A percentile compares a stretch with the other conserved stretches of the same genome.
Conservation (phyloP, 805 yeast species). For the Myxozyma melibiosi region DNA sequence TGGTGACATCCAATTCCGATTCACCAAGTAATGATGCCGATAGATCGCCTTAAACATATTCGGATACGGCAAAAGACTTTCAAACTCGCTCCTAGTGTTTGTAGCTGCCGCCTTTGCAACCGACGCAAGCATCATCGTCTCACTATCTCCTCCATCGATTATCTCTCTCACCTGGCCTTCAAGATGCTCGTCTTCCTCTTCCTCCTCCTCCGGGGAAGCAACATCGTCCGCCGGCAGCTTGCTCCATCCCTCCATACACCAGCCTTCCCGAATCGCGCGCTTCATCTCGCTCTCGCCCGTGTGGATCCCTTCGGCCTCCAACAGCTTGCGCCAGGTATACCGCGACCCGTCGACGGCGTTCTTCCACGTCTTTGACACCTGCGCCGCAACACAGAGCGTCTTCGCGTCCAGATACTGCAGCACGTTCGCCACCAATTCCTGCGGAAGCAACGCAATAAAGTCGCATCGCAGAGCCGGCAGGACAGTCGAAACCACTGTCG, state of each 20-base stretch:
- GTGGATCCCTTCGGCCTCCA: constrained; percentile 65
- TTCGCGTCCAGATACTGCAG: constrained; percentile 63
- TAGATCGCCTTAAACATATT: constrained; percentile 58
- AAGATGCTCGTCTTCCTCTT: background rate
- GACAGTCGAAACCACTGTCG: constrained; percentile 58
- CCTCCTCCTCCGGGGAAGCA: background rate
- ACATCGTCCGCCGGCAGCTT: background rate
- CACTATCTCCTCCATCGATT: no score
- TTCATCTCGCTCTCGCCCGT: constrained; percentile 50
- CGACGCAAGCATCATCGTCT: constrained; percentile 1
- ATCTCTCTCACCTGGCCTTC: background rate
- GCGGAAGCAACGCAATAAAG: constrained; percentile 67
- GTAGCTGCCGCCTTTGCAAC: background rate
- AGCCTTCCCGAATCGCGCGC: constrained; percentile 42
- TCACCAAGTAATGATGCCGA: constrained; percentile 59
- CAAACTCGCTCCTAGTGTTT: background rate
- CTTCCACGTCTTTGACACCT: constrained; percentile 73
- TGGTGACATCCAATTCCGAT: constrained; percentile 80
- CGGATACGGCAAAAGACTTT: constrained; percentile 1
- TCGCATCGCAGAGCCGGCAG: constrained; percentile 69
- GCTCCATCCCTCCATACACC: constrained; percentile 37
- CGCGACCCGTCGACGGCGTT: constrained; percentile 60
- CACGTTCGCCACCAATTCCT: constrained; percentile 69
- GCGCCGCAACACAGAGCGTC: constrained; percentile 61
- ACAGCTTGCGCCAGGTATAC: constrained; percentile 68